Percentiles rank a stretch among this genome's conserved stretches.
Evolutionary conservation across 371 early-diverging fungal species (phyloP).

Genomic region (Rhizopus microsporus): DNA sequence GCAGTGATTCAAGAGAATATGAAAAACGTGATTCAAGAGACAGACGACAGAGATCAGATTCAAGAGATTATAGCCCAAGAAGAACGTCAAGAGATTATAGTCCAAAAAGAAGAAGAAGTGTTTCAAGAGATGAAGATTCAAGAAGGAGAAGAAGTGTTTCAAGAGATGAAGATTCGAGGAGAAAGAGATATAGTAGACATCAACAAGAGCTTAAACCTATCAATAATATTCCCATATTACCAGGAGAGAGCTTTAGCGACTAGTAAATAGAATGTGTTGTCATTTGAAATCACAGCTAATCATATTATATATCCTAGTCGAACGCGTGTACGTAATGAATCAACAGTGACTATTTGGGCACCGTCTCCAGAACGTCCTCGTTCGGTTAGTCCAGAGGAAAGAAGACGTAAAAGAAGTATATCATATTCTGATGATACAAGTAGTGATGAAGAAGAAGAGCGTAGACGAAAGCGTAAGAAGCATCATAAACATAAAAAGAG

Average conservation of each 20-base stretch:
- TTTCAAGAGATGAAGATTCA: not conserved
- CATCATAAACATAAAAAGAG: slow-evolving; percentile 19
- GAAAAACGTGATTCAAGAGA: not conserved
- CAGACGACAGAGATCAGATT: not conserved
- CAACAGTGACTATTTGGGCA: slow-evolving; percentile 66
- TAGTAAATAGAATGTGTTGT: not conserved
- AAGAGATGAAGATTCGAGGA: not conserved
- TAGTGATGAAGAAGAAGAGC: slow-evolving; percentile 14
- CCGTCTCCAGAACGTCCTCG: slow-evolving; percentile 59
- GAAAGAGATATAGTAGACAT: not conserved
- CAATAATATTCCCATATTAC: not conserved
- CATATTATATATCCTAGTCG: slow-evolving; percentile 33
- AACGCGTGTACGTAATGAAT: slow-evolving; percentile 51
- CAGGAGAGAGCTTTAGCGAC: slow-evolving; percentile 1
- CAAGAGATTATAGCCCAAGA: too few species aligned
- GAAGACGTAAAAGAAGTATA: slow-evolving; percentile 13
- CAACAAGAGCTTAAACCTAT: not conserved
- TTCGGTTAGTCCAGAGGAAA: slow-evolving; percentile 35
- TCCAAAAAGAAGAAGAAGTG: too few species aligned
- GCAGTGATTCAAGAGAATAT: too few species aligned
- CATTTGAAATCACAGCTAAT: not conserved
- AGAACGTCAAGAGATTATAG: too few species aligned
- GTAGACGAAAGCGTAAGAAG: slow-evolving; percentile 23
- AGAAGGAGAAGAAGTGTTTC: too few species aligned
- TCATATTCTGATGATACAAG: slow-evolving; percentile 17